phyloP scores from a whole-genome alignment of 140 eudicot species.

The Bidens hawaiensis region DNA sequence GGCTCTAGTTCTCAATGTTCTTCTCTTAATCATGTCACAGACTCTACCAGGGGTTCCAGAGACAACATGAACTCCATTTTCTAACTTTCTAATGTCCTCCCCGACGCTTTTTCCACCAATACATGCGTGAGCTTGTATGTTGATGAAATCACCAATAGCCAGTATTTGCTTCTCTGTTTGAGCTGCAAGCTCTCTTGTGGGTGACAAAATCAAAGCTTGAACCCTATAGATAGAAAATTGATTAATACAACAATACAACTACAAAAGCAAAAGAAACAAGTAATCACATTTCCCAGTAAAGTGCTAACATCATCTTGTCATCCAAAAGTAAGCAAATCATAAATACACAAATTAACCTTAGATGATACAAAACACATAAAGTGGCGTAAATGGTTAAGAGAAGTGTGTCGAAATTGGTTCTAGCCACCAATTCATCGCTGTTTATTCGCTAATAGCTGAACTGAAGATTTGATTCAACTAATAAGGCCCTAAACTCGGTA shows the following conservation, averaged over 20 bases:
- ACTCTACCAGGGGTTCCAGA: slow-evolving; percentile 99
- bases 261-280: background rate
- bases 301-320: background rate
- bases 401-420: no score
- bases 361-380: background rate
- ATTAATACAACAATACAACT: background rate
- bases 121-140: slow-evolving; percentile 92
- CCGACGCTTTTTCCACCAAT: slow-evolving; percentile 98
- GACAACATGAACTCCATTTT: slow-evolving; percentile 90
- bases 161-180: slow-evolving; percentile 81
- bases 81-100: slow-evolving; percentile 85
- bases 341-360: background rate
- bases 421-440: no score
- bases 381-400: background rate
- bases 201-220: slow-evolving; percentile 94
- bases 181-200: slow-evolving; percentile 94
- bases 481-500: no score
- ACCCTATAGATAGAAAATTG: slow-evolving; percentile 40
- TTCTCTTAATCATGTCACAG: slow-evolving; percentile 96
- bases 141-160: slow-evolving; percentile 79
- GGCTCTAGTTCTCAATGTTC: slow-evolving; percentile 79
- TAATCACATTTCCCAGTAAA: slow-evolving; percentile 1
- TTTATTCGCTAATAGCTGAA: no score
- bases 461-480: no score
- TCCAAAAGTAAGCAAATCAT: background rate